phyloP scores from a whole-genome alignment of 139 green algal species.

The Dunaliella sp. region DNA sequence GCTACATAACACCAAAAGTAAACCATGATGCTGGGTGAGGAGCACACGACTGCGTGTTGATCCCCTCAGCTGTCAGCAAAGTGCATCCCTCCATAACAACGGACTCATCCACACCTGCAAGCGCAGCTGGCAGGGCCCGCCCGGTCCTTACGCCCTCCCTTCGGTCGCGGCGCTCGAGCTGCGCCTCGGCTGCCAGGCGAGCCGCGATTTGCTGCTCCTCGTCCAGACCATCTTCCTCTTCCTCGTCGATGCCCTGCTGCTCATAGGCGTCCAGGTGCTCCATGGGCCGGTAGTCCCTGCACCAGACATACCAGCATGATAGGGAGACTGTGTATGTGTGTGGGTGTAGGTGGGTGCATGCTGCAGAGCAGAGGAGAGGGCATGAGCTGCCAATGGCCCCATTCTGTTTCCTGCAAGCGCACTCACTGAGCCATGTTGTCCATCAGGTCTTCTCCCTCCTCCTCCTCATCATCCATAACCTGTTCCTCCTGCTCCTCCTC shows the following conservation, averaged over 20 bases:
- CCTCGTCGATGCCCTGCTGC: constrained; percentile 74
- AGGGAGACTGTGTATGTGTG: too few species aligned
- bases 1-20: neutral
- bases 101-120: constrained; percentile 43
- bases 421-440: constrained; percentile 77
- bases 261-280: constrained; percentile 89
- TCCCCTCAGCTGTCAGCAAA: neutral
- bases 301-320: neutral
- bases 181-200: constrained; percentile 65
- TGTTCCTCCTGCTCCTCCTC: constrained; percentile 43
- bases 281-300: constrained; percentile 92
- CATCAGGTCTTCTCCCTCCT: constrained; percentile 89
- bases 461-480: constrained; percentile 50
- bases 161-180: constrained; percentile 64
- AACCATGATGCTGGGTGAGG: neutral
- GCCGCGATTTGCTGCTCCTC: constrained; percentile 49
- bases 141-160: constrained; percentile 35
- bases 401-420: neutral
- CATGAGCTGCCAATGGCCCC: too few species aligned
- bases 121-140: constrained; percentile 53
- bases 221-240: constrained; percentile 62
- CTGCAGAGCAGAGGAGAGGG: neutral
- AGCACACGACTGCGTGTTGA: neutral
- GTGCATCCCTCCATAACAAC: neutral
- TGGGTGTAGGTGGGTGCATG: too few species aligned